Conservation (phyloP, 2,329 filamentous ascomycete genomes). For the Cadophora malorum region DNA sequence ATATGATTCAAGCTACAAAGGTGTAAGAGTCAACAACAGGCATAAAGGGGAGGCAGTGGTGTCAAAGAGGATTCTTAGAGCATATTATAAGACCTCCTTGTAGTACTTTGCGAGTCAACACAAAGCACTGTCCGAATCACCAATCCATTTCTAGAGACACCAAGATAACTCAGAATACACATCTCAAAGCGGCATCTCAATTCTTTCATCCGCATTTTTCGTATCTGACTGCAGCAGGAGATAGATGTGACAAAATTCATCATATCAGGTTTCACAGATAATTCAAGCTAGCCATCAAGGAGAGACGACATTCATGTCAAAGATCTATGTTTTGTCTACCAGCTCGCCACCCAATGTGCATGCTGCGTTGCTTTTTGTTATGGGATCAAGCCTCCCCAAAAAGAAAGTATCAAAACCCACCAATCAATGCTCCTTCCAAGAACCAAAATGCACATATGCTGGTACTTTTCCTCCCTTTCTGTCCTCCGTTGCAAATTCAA, state of each 20-base stretch:
- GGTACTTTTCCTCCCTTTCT: too few species aligned
- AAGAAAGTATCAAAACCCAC: neutral
- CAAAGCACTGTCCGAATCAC: neutral
- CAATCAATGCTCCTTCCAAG: neutral
- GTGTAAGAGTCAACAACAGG: neutral
- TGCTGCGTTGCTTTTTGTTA: slow-evolving; percentile 1
- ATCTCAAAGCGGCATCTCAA: neutral
- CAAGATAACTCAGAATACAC: neutral
- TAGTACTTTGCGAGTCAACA: neutral
- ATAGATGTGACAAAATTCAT: too few species aligned
- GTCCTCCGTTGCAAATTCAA: too few species aligned
- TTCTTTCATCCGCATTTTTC: too few species aligned
- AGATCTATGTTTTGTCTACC: neutral
- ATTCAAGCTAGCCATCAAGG: too few species aligned
- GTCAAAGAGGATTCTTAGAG: neutral
- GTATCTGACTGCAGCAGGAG: too few species aligned
- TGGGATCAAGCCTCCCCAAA: neutral
- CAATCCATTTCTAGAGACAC: neutral
- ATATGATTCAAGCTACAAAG: neutral
- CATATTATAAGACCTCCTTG: neutral
- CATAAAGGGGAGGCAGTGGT: neutral
- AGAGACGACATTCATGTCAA: neutral
- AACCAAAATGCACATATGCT: neutral
- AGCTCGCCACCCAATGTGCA: neutral
- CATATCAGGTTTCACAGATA: too few species aligned